A percentile compares a stretch with the other conserved stretches of the same genome.
phyloP scores from a whole-genome alignment of 1,284 basidiomycete species.

The Psilocybe mexicana region DNA sequence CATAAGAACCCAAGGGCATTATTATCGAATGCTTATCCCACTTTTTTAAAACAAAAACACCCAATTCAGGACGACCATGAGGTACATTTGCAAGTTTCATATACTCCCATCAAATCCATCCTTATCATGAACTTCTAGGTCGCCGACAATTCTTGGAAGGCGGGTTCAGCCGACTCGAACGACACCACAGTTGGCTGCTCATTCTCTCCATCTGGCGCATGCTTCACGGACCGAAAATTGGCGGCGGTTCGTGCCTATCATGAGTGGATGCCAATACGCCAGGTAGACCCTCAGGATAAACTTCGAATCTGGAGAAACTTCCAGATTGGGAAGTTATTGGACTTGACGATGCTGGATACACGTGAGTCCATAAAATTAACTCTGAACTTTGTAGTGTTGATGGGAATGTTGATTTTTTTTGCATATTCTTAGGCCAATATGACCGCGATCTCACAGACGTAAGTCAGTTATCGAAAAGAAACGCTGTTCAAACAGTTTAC shows the following conservation, averaged over 20 bases:
- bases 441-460: conserved; percentile 65
- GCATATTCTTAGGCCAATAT: conserved; percentile 47
- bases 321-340: conserved; percentile 61
- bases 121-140: conserved; percentile 35
- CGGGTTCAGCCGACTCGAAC: conserved; percentile 64
- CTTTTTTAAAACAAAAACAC: too few relatives aligned
- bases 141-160: conserved; percentile 66
- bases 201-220: conserved; percentile 57
- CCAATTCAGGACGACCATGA: conserved; percentile 55
- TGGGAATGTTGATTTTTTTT: too few relatives aligned
- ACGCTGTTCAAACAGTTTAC: not conserved
- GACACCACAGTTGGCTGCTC: conserved; percentile 55
- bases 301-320: conserved; percentile 71
- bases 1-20: too few relatives aligned
- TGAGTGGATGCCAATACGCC: conserved; percentile 72
- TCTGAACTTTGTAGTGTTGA: not conserved
- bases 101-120: not conserved
- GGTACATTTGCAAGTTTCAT: conserved; percentile 23
- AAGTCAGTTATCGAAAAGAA: conserved; percentile 17
- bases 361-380: conserved; percentile 29
- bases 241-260: conserved; percentile 66
- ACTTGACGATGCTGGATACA: conserved; percentile 66
- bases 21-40: too few relatives aligned
- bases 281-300: conserved; percentile 60
- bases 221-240: conserved; percentile 65